These are phyloP conservation scores for Xylariaceae sp. DNA, from an alignment of 2,329 filamentous ascomycete species.

Conservation along the genomic window DNA sequence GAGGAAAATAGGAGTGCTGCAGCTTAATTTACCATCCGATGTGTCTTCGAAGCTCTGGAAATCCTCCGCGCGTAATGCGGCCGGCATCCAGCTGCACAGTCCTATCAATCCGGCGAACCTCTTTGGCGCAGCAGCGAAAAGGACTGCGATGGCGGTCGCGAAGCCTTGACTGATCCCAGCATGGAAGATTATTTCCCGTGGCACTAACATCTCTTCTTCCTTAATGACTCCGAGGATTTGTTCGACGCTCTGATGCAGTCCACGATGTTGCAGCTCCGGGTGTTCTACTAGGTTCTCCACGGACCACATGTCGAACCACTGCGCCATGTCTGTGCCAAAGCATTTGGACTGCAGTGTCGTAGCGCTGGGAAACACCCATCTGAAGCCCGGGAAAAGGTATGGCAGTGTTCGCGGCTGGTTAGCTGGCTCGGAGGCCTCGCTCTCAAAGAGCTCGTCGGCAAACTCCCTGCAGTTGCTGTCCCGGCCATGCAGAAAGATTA, in stretches of 20 bases:
- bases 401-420: constrained; percentile 30
- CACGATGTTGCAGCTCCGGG: constrained; percentile 31
- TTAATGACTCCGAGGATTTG: constrained; percentile 27
- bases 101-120: constrained; percentile 38
- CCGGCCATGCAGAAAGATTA: constrained; percentile 54
- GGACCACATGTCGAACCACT: constrained; percentile 55
- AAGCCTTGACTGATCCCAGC: constrained; percentile 44
- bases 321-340: constrained; percentile 31
- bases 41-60: background rate
- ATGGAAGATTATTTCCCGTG: constrained; percentile 37
- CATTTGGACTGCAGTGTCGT: constrained; percentile 26
- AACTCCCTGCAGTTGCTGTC: constrained; percentile 49
- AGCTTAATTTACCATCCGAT: background rate
- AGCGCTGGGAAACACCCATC: constrained; percentile 41
- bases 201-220: constrained; percentile 32
- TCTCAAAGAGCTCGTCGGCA: constrained; percentile 48
- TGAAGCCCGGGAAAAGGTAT: constrained; percentile 33
- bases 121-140: constrained; percentile 18
- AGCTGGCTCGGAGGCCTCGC: constrained; percentile 35
- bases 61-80: background rate
- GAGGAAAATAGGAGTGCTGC: constrained; percentile 36
- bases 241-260: constrained; percentile 33
- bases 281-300: constrained; percentile 52
- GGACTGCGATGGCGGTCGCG: constrained; percentile 29
- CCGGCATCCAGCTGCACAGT: constrained; percentile 40